A percentile compares a stretch with the other conserved stretches of the same genome.
Evolutionary conservation across 2,329 filamentous ascomycete species (phyloP).

Genomic region (Trichoderma sp.): DNA sequence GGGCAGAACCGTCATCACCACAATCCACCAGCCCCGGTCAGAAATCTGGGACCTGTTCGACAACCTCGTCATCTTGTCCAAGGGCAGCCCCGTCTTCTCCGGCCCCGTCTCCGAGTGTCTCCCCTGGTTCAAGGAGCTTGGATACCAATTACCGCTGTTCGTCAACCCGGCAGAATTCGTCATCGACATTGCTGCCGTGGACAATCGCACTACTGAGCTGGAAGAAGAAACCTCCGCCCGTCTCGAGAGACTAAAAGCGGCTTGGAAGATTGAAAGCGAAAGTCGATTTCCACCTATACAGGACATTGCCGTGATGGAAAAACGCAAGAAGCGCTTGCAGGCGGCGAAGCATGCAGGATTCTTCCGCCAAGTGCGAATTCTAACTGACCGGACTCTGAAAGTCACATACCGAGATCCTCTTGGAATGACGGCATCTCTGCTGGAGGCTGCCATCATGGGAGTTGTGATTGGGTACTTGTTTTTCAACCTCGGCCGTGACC

Average conservation of each 20-base stretch:
- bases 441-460: constrained; percentile 72
- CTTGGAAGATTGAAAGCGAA: constrained; percentile 57
- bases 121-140: constrained; percentile 64
- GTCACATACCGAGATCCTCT: constrained; percentile 77
- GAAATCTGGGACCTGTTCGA: constrained; percentile 82
- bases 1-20: constrained; percentile 72
- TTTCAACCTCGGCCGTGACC: constrained; percentile 64
- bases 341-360: constrained; percentile 58
- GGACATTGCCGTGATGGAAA: constrained; percentile 7
- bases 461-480: constrained; percentile 76
- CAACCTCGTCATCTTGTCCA: constrained; percentile 68
- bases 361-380: constrained; percentile 63
- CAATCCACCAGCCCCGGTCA: constrained; percentile 76
- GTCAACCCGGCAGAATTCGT: constrained; percentile 79
- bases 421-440: constrained; percentile 70
- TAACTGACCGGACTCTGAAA: constrained; percentile 70
- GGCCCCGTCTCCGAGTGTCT: constrained; percentile 62
- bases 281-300: constrained; percentile 35
- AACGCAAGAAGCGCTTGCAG: constrained; percentile 32
- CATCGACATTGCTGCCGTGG: constrained; percentile 74
- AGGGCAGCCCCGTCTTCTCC: constrained; percentile 70
- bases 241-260: constrained; percentile 62
- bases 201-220: constrained; percentile 69
- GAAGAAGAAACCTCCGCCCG: constrained; percentile 63
- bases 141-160: constrained; percentile 67